phyloP scores from a whole-genome alignment of 2,329 filamentous ascomycete species.

The Aspergillaceae sp. region DNA sequence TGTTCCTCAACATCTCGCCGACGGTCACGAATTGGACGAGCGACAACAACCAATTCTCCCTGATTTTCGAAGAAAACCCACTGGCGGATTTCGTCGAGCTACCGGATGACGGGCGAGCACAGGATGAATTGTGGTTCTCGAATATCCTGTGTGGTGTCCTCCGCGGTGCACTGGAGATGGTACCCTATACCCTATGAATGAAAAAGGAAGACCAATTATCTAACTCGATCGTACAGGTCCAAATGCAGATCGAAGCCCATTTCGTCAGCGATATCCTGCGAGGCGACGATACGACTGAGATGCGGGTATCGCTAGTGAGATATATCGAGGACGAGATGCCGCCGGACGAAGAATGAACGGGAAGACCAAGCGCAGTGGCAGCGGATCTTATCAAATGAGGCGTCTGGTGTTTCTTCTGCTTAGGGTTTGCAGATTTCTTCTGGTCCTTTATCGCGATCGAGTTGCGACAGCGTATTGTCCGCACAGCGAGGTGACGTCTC shows the following conservation, averaged over 20 bases:
- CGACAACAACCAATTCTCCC: constrained; percentile 92
- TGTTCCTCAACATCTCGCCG: constrained; percentile 94
- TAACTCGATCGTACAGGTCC: constrained; percentile 45
- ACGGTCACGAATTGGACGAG: constrained; percentile 90
- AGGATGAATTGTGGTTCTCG: constrained; percentile 97
- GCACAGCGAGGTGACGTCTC: not conserved
- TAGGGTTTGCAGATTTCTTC: not conserved
- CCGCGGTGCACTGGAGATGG: constrained; percentile 90
- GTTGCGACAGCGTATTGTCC: not conserved
- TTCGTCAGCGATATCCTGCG: constrained; percentile 90
- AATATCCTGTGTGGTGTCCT: constrained; percentile 94
- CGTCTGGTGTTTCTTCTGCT: constrained; percentile 17
- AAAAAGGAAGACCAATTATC: constrained; percentile 8
- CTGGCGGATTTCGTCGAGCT: constrained; percentile 95
- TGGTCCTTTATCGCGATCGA: not conserved
- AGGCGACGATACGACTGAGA: constrained; percentile 93
- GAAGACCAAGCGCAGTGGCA: constrained; percentile 2
- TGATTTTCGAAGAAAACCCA: constrained; percentile 95
- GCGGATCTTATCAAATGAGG: constrained; percentile 3
- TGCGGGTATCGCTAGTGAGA: constrained; percentile 82
- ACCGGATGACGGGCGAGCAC: constrained; percentile 87
- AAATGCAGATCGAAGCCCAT: constrained; percentile 97
- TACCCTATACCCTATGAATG: constrained; percentile 29
- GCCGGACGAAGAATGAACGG: constrained; percentile 78
- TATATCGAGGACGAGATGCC: constrained; percentile 98